A percentile compares a stretch with the other conserved stretches of the same genome.
These are phyloP conservation scores for Mortierella sp. DNA, from an alignment of 371 early-diverging fungal genomes.

Conservation along the genomic window DNA sequence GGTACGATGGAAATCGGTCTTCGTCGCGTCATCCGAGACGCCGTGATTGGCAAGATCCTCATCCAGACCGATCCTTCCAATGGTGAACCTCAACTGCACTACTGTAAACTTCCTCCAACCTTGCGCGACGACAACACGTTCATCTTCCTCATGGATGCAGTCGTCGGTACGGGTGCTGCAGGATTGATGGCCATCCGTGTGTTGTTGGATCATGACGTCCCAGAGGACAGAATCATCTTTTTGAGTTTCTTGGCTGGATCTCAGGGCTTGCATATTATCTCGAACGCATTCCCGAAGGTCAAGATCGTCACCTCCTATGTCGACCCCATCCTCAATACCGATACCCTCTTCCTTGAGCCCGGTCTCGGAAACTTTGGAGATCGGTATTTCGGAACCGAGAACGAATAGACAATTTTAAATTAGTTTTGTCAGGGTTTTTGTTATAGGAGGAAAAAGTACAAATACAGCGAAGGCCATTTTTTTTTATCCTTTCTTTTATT, in stretches of 20 bases:
- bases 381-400: constrained; percentile 50
- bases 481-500: neutral
- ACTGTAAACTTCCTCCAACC: constrained; percentile 35
- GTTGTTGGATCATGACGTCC: constrained; percentile 87
- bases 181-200: constrained; percentile 95
- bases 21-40: constrained; percentile 82
- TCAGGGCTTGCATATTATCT: constrained; percentile 78
- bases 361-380: constrained; percentile 92
- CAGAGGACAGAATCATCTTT: constrained; percentile 87
- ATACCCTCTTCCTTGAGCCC: constrained; percentile 79
- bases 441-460: neutral
- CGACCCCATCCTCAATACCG: constrained; percentile 71
- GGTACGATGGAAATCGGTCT: constrained; percentile 90
- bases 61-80: constrained; percentile 86
- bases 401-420: constrained; percentile 7
- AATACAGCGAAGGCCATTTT: too few species aligned
- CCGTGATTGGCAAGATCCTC: constrained; percentile 86
- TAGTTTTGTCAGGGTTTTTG: neutral
- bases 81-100: constrained; percentile 79
- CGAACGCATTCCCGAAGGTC: constrained; percentile 85
- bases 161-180: constrained; percentile 89
- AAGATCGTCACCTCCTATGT: constrained; percentile 84
- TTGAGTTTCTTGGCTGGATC: constrained; percentile 82
- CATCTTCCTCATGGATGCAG: constrained; percentile 70
- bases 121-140: constrained; percentile 12